These are phyloP conservation scores for Leptodontidium sp. DNA, from an alignment of 2,329 filamentous ascomycete species.

Conservation along the genomic window DNA sequence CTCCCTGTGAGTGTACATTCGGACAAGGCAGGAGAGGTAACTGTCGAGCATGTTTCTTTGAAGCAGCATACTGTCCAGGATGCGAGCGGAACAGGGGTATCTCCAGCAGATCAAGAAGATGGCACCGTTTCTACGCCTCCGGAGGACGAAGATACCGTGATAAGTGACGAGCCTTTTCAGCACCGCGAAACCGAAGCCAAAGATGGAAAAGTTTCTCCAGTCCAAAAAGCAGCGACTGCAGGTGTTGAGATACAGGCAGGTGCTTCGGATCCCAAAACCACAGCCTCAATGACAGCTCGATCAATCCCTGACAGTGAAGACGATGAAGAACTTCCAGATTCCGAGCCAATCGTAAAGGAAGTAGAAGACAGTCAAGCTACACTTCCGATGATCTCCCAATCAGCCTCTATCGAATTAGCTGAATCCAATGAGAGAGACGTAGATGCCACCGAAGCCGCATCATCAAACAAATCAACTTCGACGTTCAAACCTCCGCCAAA, in stretches of 20 bases:
- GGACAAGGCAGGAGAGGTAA: not conserved
- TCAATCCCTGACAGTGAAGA: slow-evolving; percentile 32
- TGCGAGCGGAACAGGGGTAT: not conserved
- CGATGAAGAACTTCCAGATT: slow-evolving; percentile 18
- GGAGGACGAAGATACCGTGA: not conserved
- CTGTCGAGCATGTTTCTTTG: not conserved
- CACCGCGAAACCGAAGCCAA: not conserved
- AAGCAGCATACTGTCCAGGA: not conserved
- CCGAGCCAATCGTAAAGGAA: not conserved
- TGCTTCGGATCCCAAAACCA: not conserved
- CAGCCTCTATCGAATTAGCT: not conserved
- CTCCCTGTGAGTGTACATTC: not conserved
- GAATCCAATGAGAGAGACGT: not conserved
- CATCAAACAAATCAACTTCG: not conserved
- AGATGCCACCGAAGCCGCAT: not conserved
- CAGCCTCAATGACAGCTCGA: slow-evolving; percentile 14
- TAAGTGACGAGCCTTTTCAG: not conserved
- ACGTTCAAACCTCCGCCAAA: not conserved
- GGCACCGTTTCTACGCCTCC: not conserved
- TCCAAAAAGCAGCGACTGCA: not conserved
- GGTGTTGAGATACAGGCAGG: not conserved
- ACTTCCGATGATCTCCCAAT: not conserved
- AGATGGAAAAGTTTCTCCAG: not conserved
- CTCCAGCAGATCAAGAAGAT: not conserved
- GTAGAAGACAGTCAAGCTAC: not conserved